Evolutionary conservation across 2,329 filamentous ascomycete species (phyloP).

Genomic region (Eutypa lata): DNA sequence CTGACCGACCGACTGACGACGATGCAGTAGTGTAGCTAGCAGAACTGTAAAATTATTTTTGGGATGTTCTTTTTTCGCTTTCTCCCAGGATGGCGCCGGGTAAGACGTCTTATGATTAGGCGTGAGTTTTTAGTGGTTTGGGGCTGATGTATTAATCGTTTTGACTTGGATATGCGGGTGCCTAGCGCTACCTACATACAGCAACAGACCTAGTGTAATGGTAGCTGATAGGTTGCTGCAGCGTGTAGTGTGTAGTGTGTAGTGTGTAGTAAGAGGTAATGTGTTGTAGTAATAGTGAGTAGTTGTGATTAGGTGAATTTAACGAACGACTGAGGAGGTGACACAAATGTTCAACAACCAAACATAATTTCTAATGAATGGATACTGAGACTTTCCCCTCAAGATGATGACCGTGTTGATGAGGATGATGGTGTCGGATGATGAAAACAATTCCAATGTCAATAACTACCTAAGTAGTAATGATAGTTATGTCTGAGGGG

Average conservation of each 20-base stretch:
- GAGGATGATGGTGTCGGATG: too few relatives aligned
- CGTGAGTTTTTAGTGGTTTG: background rate
- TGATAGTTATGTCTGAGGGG: too few relatives aligned
- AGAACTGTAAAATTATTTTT: too few relatives aligned
- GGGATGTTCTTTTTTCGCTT: too few relatives aligned
- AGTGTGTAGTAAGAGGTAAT: too few relatives aligned
- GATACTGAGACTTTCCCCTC: background rate
- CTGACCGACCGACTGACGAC: background rate
- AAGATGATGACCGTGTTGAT: background rate
- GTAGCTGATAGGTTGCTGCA: too few relatives aligned
- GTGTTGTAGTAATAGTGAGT: background rate
- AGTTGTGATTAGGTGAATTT: background rate
- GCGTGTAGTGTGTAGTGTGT: too few relatives aligned
- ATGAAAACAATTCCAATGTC: too few relatives aligned
- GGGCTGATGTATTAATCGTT: background rate
- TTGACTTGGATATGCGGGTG: background rate
- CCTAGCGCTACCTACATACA: background rate
- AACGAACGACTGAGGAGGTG: background rate
- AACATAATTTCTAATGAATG: background rate
- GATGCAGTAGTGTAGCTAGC: background rate
- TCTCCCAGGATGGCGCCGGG: too few relatives aligned
- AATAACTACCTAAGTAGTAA: background rate
- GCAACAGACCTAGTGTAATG: too few relatives aligned
- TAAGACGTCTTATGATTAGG: too few relatives aligned
- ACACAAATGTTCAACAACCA: background rate